Percentiles rank a stretch among this genome's conserved stretches.
phyloP scores from a whole-genome alignment of 306 rosid genomes.

The Arachis hypogaea region DNA sequence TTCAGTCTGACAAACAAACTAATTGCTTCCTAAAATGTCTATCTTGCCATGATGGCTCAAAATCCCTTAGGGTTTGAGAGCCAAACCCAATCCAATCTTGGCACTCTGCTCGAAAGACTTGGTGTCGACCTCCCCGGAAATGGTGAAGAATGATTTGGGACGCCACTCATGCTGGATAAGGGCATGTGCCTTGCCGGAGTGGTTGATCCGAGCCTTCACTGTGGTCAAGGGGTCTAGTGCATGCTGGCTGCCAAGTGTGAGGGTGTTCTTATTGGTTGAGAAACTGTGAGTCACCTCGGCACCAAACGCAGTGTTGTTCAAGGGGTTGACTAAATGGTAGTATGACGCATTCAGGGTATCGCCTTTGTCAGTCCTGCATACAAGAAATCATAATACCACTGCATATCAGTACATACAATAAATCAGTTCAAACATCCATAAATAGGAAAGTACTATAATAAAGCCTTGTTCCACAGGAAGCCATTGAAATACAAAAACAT shows the following conservation, averaged over 20 bases:
- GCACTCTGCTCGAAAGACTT: slow-evolving; percentile 88
- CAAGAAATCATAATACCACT: slow-evolving; percentile 20
- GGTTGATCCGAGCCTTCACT: slow-evolving; percentile 72
- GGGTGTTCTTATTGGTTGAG: slow-evolving; percentile 70
- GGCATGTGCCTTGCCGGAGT: slow-evolving; percentile 71
- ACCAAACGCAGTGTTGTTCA: slow-evolving; percentile 76
- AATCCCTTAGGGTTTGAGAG: slow-evolving; percentile 75
- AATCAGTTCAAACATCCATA: slow-evolving; percentile 18
- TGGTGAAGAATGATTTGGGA: slow-evolving; percentile 77
- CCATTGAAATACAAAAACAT: not conserved
- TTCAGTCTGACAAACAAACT: slow-evolving; percentile 43
- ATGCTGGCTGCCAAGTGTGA: slow-evolving; percentile 80
- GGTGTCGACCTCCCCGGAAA: slow-evolving; percentile 94
- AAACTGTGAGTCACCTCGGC: slow-evolving; percentile 78
- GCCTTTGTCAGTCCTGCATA: slow-evolving; percentile 77
- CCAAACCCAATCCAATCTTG: slow-evolving; percentile 81
- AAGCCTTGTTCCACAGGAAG: not conserved
- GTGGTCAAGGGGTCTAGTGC: slow-evolving; percentile 78
- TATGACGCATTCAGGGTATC: slow-evolving; percentile 77
- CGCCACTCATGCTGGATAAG: slow-evolving; percentile 98
- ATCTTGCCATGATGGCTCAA: slow-evolving; percentile 34
- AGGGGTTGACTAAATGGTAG: slow-evolving; percentile 69
- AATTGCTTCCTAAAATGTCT: slow-evolving; percentile 46
- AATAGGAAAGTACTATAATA: not conserved
- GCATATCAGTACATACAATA: not conserved